A percentile compares a stretch with the other conserved stretches of the same genome.
Evolutionary conservation across 345 rosid species (phyloP).

Genomic region (Sonneratia caseolaris): DNA sequence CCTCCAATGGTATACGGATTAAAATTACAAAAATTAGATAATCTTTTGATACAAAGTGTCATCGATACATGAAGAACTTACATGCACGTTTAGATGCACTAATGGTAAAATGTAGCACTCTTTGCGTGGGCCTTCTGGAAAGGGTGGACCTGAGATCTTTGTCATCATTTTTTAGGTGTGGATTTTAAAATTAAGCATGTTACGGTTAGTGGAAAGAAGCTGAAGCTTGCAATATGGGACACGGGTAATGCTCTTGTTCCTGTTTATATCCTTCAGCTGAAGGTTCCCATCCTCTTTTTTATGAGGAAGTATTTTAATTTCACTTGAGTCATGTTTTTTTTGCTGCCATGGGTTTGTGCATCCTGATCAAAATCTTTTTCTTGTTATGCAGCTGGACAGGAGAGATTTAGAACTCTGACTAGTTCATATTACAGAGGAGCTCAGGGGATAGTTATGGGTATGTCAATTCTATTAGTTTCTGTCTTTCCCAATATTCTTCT

Average conservation of each 20-base stretch:
- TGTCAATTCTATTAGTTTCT: not conserved
- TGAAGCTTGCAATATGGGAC: conserved; percentile 40
- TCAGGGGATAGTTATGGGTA: conserved; percentile 42
- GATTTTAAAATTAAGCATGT: conserved; percentile 40
- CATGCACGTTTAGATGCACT: not conserved
- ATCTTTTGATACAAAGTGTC: too few species aligned
- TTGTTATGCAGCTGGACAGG: conserved; percentile 40
- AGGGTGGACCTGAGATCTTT: not conserved
- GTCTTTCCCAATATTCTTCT: not conserved
- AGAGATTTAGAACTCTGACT: conserved; percentile 42
- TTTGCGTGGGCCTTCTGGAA: not conserved
- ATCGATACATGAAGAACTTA: not conserved
- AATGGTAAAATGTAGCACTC: not conserved
- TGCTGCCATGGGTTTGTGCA: not conserved
- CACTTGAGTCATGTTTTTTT: not conserved
- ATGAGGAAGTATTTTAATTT: not conserved
- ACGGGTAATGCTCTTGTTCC: conserved; percentile 18
- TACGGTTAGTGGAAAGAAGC: conserved; percentile 21
- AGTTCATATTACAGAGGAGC: conserved; percentile 48
- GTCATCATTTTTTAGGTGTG: conserved; percentile 19
- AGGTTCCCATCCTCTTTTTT: not conserved
- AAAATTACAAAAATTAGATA: too few species aligned
- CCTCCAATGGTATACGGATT: not conserved
- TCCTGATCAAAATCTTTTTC: not conserved
- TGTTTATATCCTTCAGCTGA: not conserved